Base-by-base conservation (phyloP, 192 early-diverging fungal species). In the Coemansia sp. region DNA sequence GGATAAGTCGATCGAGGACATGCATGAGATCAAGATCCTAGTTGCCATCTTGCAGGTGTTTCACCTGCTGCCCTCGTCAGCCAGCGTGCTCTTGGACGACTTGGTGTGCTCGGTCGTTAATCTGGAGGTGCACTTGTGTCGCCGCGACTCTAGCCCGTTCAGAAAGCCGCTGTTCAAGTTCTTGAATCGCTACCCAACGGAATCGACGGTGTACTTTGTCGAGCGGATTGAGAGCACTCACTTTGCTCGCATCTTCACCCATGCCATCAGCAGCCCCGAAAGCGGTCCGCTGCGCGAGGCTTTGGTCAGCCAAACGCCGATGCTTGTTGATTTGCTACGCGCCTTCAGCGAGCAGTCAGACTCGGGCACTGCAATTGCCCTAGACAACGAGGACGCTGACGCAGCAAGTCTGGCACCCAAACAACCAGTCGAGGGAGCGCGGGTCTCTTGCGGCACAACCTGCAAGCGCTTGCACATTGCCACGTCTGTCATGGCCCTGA, bases 31-130 rank as follows among this genome's bases (percentile, higher is more conserved):
- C 57, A 88, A 90, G 60, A 91, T 99, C 53, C 90, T 98, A 58
- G 95, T 95, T 5, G 93, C 91, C 3, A 97, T 98, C 12, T 68
- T 98, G 50, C 87, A 97, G 53, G 88, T 98, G 0, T 98, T 98
- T 66, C 89, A 94, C 62, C 71, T 98, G 50, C 74, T 99, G 27
- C 98, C 96, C 3, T 70, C 93, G 26, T 85, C 92, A 0, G 98
- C 98, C 12, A 82, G 91, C 78, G 81, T 95, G 17, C 95, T 98
- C 57, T 81, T 99, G 81, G 91, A 92, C 41, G 92, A 98, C 18
- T 70, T 99, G 22, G 91, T 98, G 12, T 86, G 87, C 4, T 85
- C 87, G 12, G 92, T 98, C 1, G 67, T 98, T 6, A 87, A 93
- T 8, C 80, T 99, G 74, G 98, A 99, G 65, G 60, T 80, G 7